Conservation (phyloP, 78 protist genomes). For the Chrysochromulina parva region DNA sequence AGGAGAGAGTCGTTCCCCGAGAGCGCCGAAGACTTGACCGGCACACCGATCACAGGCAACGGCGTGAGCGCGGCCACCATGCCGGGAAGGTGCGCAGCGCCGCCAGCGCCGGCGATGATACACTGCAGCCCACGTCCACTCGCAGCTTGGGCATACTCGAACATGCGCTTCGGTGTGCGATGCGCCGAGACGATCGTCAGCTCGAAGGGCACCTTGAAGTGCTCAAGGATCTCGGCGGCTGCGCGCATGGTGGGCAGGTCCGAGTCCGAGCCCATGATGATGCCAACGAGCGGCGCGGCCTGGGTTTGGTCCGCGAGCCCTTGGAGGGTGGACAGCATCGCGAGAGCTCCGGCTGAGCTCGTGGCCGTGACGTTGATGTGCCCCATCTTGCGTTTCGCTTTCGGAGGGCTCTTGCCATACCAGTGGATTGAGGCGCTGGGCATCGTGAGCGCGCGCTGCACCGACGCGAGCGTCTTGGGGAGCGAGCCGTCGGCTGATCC, state of each 20-base stretch:
- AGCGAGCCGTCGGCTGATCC: slow-evolving; percentile 38
- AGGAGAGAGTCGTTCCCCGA: slow-evolving; percentile 72
- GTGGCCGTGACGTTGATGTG: slow-evolving; percentile 67
- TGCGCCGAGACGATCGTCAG: slow-evolving; percentile 90
- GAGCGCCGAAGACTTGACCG: slow-evolving; percentile 21
- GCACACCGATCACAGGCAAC: slow-evolving; percentile 91
- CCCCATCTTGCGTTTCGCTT: slow-evolving; percentile 80
- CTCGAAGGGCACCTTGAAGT: slow-evolving; percentile 83
- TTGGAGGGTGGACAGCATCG: neutral
- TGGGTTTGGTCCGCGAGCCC: neutral
- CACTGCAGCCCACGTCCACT: slow-evolving; percentile 57
- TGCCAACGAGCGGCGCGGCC: slow-evolving; percentile 68
- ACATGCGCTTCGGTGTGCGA: slow-evolving; percentile 81
- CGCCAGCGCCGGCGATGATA: slow-evolving; percentile 70
- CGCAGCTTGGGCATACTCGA: slow-evolving; percentile 78
- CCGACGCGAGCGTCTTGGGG: neutral
- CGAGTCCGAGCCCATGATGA: slow-evolving; percentile 91
- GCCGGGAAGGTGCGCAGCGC: slow-evolving; percentile 59
- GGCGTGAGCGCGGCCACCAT: slow-evolving; percentile 91
- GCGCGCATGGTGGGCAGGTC: slow-evolving; percentile 84
- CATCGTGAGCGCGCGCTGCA: slow-evolving; percentile 18
- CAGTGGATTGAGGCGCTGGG: slow-evolving; percentile 50
- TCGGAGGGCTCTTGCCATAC: slow-evolving; percentile 77
- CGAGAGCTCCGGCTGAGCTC: neutral
- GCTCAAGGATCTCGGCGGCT: slow-evolving; percentile 35